A percentile compares a stretch with the other conserved stretches of the same genome.
These are phyloP conservation scores for Cladophialophora immunda DNA, from an alignment of 2,329 filamentous ascomycete genomes.

Conservation along the genomic window DNA sequence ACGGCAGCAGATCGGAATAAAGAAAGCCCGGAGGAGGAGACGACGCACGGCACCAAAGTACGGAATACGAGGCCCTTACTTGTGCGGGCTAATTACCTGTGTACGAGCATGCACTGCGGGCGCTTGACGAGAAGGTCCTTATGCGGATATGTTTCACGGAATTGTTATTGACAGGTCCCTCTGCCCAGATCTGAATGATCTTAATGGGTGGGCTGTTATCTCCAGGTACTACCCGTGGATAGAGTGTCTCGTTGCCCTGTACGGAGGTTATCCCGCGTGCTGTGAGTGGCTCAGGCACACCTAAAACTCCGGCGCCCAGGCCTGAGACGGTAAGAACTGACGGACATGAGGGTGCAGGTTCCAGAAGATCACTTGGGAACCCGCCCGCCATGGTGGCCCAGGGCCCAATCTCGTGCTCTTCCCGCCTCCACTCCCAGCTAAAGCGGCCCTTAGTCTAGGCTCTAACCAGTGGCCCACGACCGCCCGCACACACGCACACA, in stretches of 20 bases:
- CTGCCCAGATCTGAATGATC: not conserved
- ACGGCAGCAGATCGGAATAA: not conserved
- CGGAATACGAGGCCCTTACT: too few relatives aligned
- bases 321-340: conserved; percentile 5
- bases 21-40: not conserved
- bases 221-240: not conserved
- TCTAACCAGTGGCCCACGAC: not conserved
- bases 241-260: conserved; percentile 7
- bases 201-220: not conserved
- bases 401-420: conserved; percentile 3
- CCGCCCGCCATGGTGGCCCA: not conserved
- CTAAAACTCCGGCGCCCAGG: conserved; percentile 7
- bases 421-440: not conserved
- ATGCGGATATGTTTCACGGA: not conserved
- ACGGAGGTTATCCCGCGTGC: not conserved
- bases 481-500: not conserved
- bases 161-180: not conserved
- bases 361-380: conserved; percentile 3
- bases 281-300: conserved; percentile 1
- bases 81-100: too few relatives aligned
- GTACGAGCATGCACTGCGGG: not conserved
- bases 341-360: conserved; percentile 6
- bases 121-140: not conserved
- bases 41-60: too few relatives aligned
- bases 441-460: conserved; percentile 1